Evolutionary conservation across 2,329 filamentous ascomycete genomes (phyloP), one percentile per base, ranked within the genome.

Genomic region (Lizonia empirigonia): DNA sequence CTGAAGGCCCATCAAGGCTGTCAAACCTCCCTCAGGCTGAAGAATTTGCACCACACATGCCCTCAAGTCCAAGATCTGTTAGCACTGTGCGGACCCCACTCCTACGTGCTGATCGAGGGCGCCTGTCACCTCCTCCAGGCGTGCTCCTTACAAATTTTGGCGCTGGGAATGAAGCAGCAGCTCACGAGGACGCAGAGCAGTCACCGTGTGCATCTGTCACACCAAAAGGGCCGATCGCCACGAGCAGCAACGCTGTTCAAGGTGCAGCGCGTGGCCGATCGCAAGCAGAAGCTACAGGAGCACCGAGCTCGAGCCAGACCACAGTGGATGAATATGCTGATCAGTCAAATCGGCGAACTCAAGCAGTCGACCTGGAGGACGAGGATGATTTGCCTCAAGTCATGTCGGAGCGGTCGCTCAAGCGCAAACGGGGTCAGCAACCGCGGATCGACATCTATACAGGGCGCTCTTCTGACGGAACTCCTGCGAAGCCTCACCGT

Each of bases 281-380:
- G 13, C 36, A 22, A 15, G 13, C 27, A 13, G 42, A 44, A 10
- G 8, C 20, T 13, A 34, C 23, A 8, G 44, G 32, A 40, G 44
- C n/a, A 3, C 50, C 69, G 22, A 53, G 63, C 12, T 79, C 77
- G 1, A 78, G 76, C 47, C 77, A 79, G 55, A 78, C 74, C 2
- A 80, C 77, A 5, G 71, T 73, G 39, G 69, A 71, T 33, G 72
- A 75, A 41, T 54, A 39, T 10, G 39, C 56, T 9, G 59, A 67
- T 9, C 60, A 65, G 26, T 1, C 12, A 10, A 34, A 42, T 24
- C 22, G 37, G 44, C 38, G 40, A 24, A 34, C 36, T 34, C 5
- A 47, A 50, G 16, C 53, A 50, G 9, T 29, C 23, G 12, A 45
- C 7, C 34, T 45, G 16, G 52, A 50, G 7, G 47, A 58, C 16